Base-by-base conservation (phyloP, 163 green algal genomes). In the Scenedesmus sp. region DNA sequence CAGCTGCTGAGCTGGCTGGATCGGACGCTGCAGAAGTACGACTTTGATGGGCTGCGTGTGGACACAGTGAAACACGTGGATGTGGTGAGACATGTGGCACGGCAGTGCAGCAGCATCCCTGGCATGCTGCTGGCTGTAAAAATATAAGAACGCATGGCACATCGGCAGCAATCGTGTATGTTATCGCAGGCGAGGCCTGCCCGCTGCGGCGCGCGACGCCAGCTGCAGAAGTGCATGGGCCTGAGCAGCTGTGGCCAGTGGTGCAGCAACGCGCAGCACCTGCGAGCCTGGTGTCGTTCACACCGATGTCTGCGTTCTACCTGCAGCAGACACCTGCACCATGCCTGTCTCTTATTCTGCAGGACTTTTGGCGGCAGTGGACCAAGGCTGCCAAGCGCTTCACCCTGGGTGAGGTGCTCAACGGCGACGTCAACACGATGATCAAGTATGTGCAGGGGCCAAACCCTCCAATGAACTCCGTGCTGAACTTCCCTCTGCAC, bases 401-500 rank as follows among this genome's bases (percentile, higher is more conserved):
- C 87, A 86, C 53, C 3, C 18, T 91, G 53, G 87, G 87, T 33
- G 87, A 91, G 51, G 37, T 76, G 65, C 65, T 76, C 30, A 76
- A 76, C 13, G 68, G 83, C n/a, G 59, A 88, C n/a, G 76, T 22
- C 20, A 3, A 3, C n/a, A 53, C 40, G 4, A 46, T 90, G 3
- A 15, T 53, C 15, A 40, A 76, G 43, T 87, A 87, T 26, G 30
- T 68, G 20, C n/a, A 53, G 24, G 87, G 78, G 33, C 87, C 76
- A 4, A 30, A 56, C 26, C 86, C 86, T 30, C 5, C 86, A 3
- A 78, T 86, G 53, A 20, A 80, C 76, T 72, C 37, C 30, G 24
- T 83, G 24, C 87, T 91, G 0, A 87, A 86, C 87, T 91, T 91
- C 53, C 87, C 87, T 3, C 44, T 91, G 18, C 87, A 81, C 76